Evolutionary conservation across 345 rosid genomes (phyloP).

Genomic region (Gossypium turneri): DNA sequence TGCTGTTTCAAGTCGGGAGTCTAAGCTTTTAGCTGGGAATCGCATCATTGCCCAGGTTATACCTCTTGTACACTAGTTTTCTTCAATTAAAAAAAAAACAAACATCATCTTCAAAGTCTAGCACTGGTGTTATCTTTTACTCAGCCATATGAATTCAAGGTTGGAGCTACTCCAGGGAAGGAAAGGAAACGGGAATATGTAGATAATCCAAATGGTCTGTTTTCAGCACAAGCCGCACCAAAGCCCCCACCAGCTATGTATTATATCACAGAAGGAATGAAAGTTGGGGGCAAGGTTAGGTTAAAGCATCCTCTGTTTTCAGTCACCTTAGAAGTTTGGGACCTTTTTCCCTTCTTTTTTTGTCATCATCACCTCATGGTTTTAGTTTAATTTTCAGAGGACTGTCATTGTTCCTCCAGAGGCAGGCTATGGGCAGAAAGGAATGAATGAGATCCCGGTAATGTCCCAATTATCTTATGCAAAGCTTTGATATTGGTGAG

Average conservation of each 20-base stretch:
- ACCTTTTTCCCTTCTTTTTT: background rate
- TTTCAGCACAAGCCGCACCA: constrained; percentile 97
- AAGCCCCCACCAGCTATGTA: constrained; percentile 95
- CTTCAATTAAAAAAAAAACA: background rate
- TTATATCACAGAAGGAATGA: constrained; percentile 37
- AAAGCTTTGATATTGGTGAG: background rate
- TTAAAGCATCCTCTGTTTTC: constrained; percentile 10
- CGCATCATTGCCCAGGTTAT: constrained; percentile 82
- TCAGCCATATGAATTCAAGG: constrained; percentile 84
- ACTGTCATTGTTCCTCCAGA: constrained; percentile 82
- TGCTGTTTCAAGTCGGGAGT: constrained; percentile 79
- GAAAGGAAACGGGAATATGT: constrained; percentile 84
- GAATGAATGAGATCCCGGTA: constrained; percentile 95
- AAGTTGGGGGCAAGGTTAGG: constrained; percentile 92
- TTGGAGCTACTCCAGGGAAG: constrained; percentile 81
- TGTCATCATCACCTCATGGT: background rate
- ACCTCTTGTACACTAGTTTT: background rate
- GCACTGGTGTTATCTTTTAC: background rate
- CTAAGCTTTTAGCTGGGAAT: constrained; percentile 90
- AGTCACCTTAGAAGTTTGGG: background rate
- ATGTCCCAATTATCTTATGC: background rate
- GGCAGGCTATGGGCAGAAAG: constrained; percentile 72
- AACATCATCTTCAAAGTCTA: background rate
- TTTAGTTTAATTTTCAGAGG: constrained; percentile 45
- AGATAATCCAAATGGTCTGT: constrained; percentile 87